Base-by-base conservation (phyloP, 179 eudicot genomes). In the Beta macrorhiza region DNA sequence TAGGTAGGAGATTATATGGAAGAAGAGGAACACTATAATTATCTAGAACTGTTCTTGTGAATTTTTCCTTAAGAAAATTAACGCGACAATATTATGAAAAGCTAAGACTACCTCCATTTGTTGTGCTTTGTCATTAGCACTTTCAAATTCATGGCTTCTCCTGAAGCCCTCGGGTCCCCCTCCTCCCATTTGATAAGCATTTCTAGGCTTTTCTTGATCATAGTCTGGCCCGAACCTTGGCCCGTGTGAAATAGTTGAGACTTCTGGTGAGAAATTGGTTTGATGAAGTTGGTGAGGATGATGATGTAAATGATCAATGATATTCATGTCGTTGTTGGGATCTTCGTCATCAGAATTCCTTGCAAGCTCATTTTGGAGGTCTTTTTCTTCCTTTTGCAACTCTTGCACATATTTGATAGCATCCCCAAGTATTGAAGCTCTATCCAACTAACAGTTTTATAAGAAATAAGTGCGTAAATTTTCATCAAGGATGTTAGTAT, bases 341-440 rank as follows among this genome's bases (percentile, higher is more conserved):
- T 76, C 84, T 75, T 86, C 88, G 7, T 90, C 91, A 16, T 93
- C 91, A 1, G 95, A 89, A 47, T 89, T 87, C 67, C 87, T 88
- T 76, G 91, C 97, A 8, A 94, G 91, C 85, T 93, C 97, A 22
- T 81, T 82, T 75, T 94, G 89, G 32, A 97, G 90, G 53, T 97
- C 97, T 57, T 84, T 80, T 14, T 79, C 93, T 87, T 97, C 92
- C 80, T 90, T 83, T 80, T 90, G 82, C 75, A 94, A 79, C 85
- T 91, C 99, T 86, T 88, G 91, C 69, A 96, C 94, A 77, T 85
- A 96, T n/a, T 89, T 89, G 62, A 96, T 94, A 7, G 99, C 98
- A 87, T 96, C 99, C 32, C 97, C 96, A 12, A 94, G 92, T 55
- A 96, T 94, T 0, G 99, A 89, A 59, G 99, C 98, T 82, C 92